These are phyloP conservation scores for Curvularia lunata DNA, from an alignment of 2,329 filamentous ascomycete species.

Conservation along the genomic window DNA sequence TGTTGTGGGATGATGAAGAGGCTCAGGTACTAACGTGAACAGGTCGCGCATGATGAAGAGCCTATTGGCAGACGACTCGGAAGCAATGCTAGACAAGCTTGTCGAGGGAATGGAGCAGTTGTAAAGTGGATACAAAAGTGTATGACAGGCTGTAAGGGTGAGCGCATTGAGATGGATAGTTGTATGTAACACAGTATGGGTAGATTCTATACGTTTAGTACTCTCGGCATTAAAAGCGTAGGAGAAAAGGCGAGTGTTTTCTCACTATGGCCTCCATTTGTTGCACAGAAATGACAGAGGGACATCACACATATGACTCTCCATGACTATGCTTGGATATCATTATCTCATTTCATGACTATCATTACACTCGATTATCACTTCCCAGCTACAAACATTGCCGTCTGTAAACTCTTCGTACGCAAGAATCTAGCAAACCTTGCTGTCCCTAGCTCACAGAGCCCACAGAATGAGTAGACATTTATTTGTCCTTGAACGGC, in stretches of 20 bases:
- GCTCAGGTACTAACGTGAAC: conserved; percentile 17
- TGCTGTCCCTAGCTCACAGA: too few species aligned
- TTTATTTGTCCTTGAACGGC: conserved; percentile 72
- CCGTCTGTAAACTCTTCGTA: too few species aligned
- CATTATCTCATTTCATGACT: conserved; percentile 22
- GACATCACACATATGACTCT: background rate
- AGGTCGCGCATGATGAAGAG: conserved; percentile 34
- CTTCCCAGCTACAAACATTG: background rate
- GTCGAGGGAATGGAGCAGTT: conserved; percentile 24
- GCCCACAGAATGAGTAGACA: too few species aligned
- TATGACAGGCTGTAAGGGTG: background rate
- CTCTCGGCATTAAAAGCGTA: too few species aligned
- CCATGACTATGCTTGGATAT: background rate
- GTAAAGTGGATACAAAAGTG: conserved; percentile 1
- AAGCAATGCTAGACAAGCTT: conserved; percentile 21
- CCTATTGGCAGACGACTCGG: conserved; percentile 34
- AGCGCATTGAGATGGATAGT: background rate
- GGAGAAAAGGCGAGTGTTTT: background rate
- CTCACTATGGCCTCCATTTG: background rate
- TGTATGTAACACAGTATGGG: background rate
- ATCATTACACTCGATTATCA: conserved; percentile 14
- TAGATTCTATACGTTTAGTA: background rate
- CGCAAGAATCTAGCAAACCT: too few species aligned
- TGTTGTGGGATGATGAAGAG: conserved; percentile 21
- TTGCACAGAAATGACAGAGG: background rate